A percentile compares a stretch with the other conserved stretches of the same genome.
Evolutionary conservation across 1,284 basidiomycete species (phyloP).

Genomic region (Rhodofomes roseus): DNA sequence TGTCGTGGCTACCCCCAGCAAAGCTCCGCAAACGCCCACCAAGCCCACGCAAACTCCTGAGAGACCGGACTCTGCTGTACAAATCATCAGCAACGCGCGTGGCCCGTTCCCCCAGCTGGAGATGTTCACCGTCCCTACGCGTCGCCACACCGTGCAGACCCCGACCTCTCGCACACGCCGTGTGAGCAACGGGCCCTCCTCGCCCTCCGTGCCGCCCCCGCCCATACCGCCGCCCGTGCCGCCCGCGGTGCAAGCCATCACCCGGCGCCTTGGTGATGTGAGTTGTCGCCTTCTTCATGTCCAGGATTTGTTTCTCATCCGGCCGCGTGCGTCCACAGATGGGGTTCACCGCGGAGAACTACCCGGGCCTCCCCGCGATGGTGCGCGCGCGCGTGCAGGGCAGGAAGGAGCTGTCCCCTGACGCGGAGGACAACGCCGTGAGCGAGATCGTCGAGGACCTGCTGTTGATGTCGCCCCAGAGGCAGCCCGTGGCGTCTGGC

Average conservation of each 20-base stretch:
- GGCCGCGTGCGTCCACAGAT: slow-evolving; percentile 41
- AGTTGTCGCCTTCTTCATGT: slow-evolving; percentile 5
- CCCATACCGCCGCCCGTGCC: background rate
- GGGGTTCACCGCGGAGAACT: slow-evolving; percentile 59
- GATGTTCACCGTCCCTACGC: slow-evolving; percentile 42
- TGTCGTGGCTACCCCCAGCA: background rate
- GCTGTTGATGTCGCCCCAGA: slow-evolving; percentile 15
- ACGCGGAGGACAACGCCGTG: slow-evolving; percentile 38
- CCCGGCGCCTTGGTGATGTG: slow-evolving; percentile 22
- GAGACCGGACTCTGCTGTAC: slow-evolving; percentile 14
- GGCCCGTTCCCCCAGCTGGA: slow-evolving; percentile 58
- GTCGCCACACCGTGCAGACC: slow-evolving; percentile 26
- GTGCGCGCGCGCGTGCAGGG: slow-evolving; percentile 48
- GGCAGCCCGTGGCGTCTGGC: slow-evolving; percentile 13
- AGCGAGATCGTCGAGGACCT: slow-evolving; percentile 59
- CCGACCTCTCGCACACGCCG: background rate
- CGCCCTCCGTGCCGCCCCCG: background rate
- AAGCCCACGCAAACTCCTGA: background rate
- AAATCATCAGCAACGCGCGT: slow-evolving; percentile 56
- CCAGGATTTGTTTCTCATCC: slow-evolving; percentile 2
- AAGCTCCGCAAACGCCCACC: background rate
- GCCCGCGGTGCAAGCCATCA: slow-evolving; percentile 17
- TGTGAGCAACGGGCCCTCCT: background rate
- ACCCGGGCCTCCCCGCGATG: slow-evolving; percentile 49
- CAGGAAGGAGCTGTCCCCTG: slow-evolving; percentile 29